A percentile compares a stretch with the other conserved stretches of the same genome.
These are phyloP conservation scores for Skeletonema menzelii DNA, from an alignment of 108 stramenopile genomes.

Conservation along the genomic window DNA sequence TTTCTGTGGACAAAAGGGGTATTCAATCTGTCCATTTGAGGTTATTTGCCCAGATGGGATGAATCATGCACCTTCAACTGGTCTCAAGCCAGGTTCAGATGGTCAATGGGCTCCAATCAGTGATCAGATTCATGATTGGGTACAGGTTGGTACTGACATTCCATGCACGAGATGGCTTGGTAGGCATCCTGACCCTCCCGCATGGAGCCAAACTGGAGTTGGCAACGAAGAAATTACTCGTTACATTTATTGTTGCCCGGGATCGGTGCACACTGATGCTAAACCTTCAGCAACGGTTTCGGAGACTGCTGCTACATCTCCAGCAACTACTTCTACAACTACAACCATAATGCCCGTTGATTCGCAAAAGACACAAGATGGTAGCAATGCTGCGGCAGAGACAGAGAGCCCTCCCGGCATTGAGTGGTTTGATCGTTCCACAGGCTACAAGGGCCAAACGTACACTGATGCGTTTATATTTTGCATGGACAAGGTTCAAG, in stretches of 20 bases:
- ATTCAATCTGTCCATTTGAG: slow-evolving; percentile 28
- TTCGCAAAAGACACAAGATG: neutral
- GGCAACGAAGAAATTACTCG: slow-evolving; percentile 5
- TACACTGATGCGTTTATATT: slow-evolving; percentile 12
- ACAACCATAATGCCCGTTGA: neutral
- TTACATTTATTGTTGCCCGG: neutral
- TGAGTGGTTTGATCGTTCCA: slow-evolving; percentile 20
- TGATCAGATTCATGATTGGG: slow-evolving; percentile 27
- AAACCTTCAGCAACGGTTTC: neutral
- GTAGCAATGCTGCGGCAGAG: neutral
- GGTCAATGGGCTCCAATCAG: slow-evolving; percentile 21
- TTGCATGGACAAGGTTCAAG: slow-evolving; percentile 18
- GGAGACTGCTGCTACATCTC: neutral
- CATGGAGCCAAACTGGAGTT: slow-evolving; percentile 15
- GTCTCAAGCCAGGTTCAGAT: slow-evolving; percentile 10
- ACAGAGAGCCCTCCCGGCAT: neutral
- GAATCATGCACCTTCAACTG: slow-evolving; percentile 9
- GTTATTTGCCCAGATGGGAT: slow-evolving; percentile 27
- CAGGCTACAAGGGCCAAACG: slow-evolving; percentile 28
- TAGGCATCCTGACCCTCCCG: slow-evolving; percentile 7
- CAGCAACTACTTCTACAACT: neutral
- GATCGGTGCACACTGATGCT: neutral
- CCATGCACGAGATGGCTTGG: neutral
- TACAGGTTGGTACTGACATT: slow-evolving; percentile 27
- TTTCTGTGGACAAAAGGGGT: slow-evolving; percentile 28